Evolutionary conservation across 2,329 filamentous ascomycete genomes (phyloP), one percentile per base, ranked within the genome.

Genomic region (Clathrospora elynae): DNA sequence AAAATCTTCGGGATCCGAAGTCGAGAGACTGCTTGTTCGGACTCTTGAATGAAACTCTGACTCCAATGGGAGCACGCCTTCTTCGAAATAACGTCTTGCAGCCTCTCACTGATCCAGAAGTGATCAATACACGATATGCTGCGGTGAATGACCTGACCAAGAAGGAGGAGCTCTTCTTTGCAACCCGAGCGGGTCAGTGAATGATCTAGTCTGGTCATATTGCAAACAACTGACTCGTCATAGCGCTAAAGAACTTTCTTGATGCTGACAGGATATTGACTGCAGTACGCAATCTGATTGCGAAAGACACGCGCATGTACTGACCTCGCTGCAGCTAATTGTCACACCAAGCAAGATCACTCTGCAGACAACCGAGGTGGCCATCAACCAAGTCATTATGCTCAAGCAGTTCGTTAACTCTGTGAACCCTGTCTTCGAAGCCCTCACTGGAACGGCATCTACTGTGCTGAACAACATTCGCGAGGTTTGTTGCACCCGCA

Each of bases 1-100:
- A 96, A 59, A 99, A 96, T 54, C 64, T 91, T 0, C 84, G 88
- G 9, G 84, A 86, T 55, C 62, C 83, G 1, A 90, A 87, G 54
- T 95, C 90, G 0, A 88, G 84, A 51, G 83, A 92, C 25, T 92
- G 86, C 52, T 74, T 99, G 0, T 92, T 91, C 51, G 91, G 91
- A 0, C 70, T 97, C 0, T 72, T 99, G 31, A 95, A 97, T 58
- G 79, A 90, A 52, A 96, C 91, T 0, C 66, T 82, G 13, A 97
- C 93, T 0, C 87, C 88, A 0, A 97, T 97, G 90, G 93, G 93
- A 3, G 79, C 83, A 4, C 82, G 93, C 35, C 78, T 96, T 51
- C 79, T 99, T 17, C 81, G 90, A 42, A 90, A 85, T 66, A 96
- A 88, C 53, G 85, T 99, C 20, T 73, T 97, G 2, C 93, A 99